A percentile compares a stretch with the other conserved stretches of the same genome.
phyloP scores from a whole-genome alignment of 2,329 filamentous ascomycete genomes.

The Nakataea oryzae region DNA sequence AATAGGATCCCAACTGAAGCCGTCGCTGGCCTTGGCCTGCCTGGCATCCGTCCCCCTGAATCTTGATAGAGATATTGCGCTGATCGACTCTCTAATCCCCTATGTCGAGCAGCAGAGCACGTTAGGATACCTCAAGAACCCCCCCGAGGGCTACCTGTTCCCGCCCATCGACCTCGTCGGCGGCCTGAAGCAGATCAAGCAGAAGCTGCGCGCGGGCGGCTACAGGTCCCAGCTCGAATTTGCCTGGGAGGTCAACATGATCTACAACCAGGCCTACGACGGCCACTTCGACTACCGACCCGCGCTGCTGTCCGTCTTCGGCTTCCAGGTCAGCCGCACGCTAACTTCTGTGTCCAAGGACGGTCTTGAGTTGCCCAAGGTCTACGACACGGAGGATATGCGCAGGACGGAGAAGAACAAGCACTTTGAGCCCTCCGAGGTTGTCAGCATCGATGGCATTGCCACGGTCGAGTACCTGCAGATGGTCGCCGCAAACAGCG shows the following conservation, averaged over 20 bases:
- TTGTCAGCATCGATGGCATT: conserved; percentile 17
- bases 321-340: conserved; percentile 15
- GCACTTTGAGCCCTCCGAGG: conserved; percentile 12
- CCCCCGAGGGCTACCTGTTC: conserved; percentile 27
- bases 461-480: conserved; percentile 24
- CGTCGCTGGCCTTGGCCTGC: conserved; percentile 24
- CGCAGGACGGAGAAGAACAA: conserved; percentile 4
- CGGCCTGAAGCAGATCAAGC: conserved; percentile 17
- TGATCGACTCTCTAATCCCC: conserved; percentile 31
- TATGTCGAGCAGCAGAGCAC: conserved; percentile 33
- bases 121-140: conserved; percentile 26
- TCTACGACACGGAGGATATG: conserved; percentile 35
- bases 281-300: conserved; percentile 19
- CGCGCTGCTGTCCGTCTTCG: conserved; percentile 18
- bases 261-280: conserved; percentile 23
- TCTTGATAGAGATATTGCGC: conserved; percentile 26
- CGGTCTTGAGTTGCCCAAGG: conserved; percentile 21
- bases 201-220: conserved; percentile 18
- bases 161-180: conserved; percentile 21
- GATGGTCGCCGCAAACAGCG: conserved; percentile 27
- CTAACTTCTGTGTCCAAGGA: conserved; percentile 29
- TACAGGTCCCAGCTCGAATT: conserved; percentile 26
- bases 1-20: neutral
- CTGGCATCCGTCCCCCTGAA: conserved; percentile 33
- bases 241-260: conserved; percentile 20